These are phyloP conservation scores for Wickerhamiella occidentalis DNA, from an alignment of 805 yeast genomes.

Conservation along the genomic window DNA sequence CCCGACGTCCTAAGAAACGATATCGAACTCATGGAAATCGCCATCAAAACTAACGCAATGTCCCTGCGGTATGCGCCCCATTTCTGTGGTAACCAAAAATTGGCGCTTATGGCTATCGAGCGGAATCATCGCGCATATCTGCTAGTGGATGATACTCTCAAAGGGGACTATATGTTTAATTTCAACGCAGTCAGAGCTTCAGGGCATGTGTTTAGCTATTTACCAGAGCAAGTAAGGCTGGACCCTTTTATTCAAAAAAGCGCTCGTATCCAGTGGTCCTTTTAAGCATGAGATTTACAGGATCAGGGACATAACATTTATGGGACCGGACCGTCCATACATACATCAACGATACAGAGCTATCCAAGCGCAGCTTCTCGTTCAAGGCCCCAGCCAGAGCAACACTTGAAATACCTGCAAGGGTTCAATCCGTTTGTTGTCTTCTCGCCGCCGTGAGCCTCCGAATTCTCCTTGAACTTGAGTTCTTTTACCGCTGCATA, in stretches of 20 bases:
- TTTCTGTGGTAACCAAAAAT: not conserved
- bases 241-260: not conserved
- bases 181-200: not conserved
- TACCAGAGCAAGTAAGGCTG: not conserved
- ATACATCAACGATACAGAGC: too few relatives aligned
- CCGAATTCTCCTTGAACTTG: too few relatives aligned
- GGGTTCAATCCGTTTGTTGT: too few relatives aligned
- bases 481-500: too few relatives aligned
- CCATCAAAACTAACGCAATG: not conserved
- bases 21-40: not conserved
- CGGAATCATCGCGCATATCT: not conserved
- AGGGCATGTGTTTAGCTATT: not conserved
- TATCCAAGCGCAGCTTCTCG: too few relatives aligned
- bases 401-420: too few relatives aligned
- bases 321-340: too few relatives aligned
- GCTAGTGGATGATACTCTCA: not conserved
- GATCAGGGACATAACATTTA: too few relatives aligned
- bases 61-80: slow-evolving; percentile 1
- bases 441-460: too few relatives aligned
- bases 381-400: too few relatives aligned
- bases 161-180: not conserved
- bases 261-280: not conserved
- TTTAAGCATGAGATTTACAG: too few relatives aligned
- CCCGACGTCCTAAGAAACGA: slow-evolving; percentile 1
- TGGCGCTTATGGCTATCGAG: not conserved